Evolutionary conservation across 2,329 filamentous ascomycete genomes (phyloP), one percentile per base, ranked within the genome.

Genomic region (Paracorniculantispora psalliotae): DNA sequence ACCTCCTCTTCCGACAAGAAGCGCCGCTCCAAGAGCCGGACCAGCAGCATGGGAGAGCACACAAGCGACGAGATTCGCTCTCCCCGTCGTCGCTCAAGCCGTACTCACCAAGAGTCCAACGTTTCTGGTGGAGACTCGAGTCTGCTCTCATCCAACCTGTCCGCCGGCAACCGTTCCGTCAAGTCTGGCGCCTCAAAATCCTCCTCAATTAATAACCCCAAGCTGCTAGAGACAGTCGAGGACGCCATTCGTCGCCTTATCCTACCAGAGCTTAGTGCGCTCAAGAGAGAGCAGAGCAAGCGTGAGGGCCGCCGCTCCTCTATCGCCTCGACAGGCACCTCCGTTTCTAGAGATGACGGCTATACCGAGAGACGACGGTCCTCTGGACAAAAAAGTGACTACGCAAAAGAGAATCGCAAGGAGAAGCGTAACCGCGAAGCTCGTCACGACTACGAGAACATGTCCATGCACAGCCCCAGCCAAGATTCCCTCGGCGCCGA

Each of bases 221-320:
- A 91, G 69, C 77, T 97, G 2, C 81, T 97, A 2, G 90, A 94
- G 67, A 94, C 92, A 0, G 92, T 97, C 3, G 92, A 97, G 74
- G 92, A 96, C 74, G 92, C 92, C 15, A 96, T 97, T 68, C 87
- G 91, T 63, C 84, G 92, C 51, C 80, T 96, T 52, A 96, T 97
- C 56, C 76, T 99, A 2, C 94, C 94, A 0, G 93, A 99, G 72
- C 80, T 99, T 47, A 93, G 91, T 66, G 91, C 92, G 10, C 79
- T 99, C 57, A 97, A 96, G 72, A 86, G 92, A 67, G 92, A 96
- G 68, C 90, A 93, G 71, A 92, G 90, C 71, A 88, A 88, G 63
- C 85, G 88, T 63, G 82, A 88, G 63, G 88, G 85, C 66, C 84
- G 84, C 12, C 84, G 84, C 58, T 87, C 86, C 60, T 92, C 90